phyloP scores from a whole-genome alignment of 1,139 yeast genomes.

The Torulaspora pretoriensis region DNA sequence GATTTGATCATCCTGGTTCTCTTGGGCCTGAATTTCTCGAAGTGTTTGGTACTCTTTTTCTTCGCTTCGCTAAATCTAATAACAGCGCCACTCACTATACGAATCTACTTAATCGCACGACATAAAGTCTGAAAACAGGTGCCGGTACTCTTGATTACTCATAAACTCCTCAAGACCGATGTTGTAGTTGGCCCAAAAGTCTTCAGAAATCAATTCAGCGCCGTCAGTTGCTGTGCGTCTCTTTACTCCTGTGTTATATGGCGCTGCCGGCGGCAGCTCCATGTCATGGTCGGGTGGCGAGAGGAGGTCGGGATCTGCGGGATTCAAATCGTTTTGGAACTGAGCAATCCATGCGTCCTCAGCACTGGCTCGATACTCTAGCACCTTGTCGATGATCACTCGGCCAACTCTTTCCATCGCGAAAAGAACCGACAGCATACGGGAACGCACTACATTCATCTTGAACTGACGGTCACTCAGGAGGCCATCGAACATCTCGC shows the following conservation, averaged over 20 bases:
- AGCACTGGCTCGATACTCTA: conserved; percentile 19
- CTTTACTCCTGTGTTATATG: neutral
- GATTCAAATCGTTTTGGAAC: conserved; percentile 1
- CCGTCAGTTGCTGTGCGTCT: conserved; percentile 7
- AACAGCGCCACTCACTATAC: neutral
- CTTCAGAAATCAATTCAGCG: conserved; percentile 20
- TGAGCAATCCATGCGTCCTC: conserved; percentile 20
- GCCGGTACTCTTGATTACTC: conserved; percentile 9
- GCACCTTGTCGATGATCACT: conserved; percentile 22
- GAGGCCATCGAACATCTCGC: conserved; percentile 18
- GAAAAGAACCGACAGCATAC: conserved; percentile 13
- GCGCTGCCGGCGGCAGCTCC: neutral
- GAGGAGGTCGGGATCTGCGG: neutral
- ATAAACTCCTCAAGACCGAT: conserved; percentile 22
- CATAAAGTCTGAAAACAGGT: conserved; percentile 7
- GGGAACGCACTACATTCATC: conserved; percentile 15
- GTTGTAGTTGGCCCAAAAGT: conserved; percentile 25
- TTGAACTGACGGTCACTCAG: conserved; percentile 10
- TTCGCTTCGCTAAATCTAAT: neutral
- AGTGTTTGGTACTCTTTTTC: neutral
- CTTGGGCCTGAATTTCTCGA: neutral
- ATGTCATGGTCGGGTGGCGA: neutral
- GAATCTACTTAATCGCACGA: neutral
- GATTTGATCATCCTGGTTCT: conserved; percentile 58
- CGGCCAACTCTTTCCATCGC: conserved; percentile 21